phyloP scores from a whole-genome alignment of 495 filamentous ascomycete genomes.

The Hyaloscypha variabilis region DNA sequence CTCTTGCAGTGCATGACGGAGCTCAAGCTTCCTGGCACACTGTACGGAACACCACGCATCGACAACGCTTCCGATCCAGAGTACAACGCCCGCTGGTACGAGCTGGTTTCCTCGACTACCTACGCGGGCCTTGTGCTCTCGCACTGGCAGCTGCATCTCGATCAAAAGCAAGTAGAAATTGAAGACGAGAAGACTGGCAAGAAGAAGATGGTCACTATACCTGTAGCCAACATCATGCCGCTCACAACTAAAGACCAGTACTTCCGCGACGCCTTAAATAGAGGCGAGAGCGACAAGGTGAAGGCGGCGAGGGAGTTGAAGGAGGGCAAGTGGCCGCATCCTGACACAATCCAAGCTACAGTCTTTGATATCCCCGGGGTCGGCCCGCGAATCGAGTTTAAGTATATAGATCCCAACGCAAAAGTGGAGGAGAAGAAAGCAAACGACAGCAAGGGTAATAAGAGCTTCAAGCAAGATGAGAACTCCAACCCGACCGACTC shows the following conservation, averaged over 20 bases:
- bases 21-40: not conserved
- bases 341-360: not conserved
- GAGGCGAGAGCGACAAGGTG: not conserved
- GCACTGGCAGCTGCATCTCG: not conserved
- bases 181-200: not conserved
- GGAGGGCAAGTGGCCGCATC: not conserved
- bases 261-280: not conserved
- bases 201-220: not conserved
- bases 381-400: not conserved
- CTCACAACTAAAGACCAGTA: not conserved
- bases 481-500: not conserved
- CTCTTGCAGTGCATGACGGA: not conserved
- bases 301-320: not conserved
- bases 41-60: not conserved
- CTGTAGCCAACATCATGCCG: not conserved
- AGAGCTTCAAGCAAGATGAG: not conserved
- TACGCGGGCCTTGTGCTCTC: not conserved
- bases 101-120: not conserved
- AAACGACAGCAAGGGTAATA: not conserved
- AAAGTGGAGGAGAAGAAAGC: no score
- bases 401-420: no score
- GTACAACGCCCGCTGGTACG: not conserved
- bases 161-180: not conserved
- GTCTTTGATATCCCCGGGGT: not conserved
- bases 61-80: not conserved